Base-by-base conservation (phyloP, 192 early-diverging fungal genomes). In the Gryganskiella cystojenkinii region DNA sequence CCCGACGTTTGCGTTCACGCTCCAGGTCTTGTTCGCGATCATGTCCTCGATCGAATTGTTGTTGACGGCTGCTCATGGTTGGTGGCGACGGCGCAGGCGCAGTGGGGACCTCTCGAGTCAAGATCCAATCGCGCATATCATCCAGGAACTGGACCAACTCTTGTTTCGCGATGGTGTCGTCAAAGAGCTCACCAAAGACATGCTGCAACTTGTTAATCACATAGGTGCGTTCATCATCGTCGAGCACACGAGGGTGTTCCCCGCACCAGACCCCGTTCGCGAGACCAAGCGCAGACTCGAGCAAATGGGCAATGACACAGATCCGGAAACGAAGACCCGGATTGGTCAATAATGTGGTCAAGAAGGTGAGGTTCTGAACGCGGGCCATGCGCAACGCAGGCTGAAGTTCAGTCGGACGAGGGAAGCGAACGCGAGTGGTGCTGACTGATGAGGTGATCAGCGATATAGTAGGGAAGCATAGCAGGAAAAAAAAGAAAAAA, bases 291-390 rank as follows among this genome's bases (percentile, higher is more conserved):
- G 64, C 72, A 7, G 60, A 58, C 30, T 76, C 72, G 27, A 76
- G 37, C 19, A 76, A 59, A 52, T 68, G 72, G 19, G 72, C 47
- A 3, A 63, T 45, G 15, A 40, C 19, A 14, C 72, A 76, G 25
- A 76, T 3, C 9, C 72, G 72, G 43, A 66, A 76, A 25, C 64
- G 72, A 2, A 67, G 37, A 9, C 25, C 25, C 27, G 72, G 59
- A 8, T 53, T 50, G 0, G 54, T 50, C 0, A 76, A 28, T n/a
- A 76, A 52, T n/a, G 24, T 3, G 6, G 43, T 17, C 3, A 76
- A 20, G 0, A 76, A 25, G 7, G 43, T 17, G 6, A 61, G 33
- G 24, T 53, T 51, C 8, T 40, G 33, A 9, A 27, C 54, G 0
- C 54, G 45, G 0, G 60, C 64, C 31, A 55, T 35, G 17, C 35